phyloP scores from a whole-genome alignment of 257 asterid species.

The Nicotiana obtusifolia region DNA sequence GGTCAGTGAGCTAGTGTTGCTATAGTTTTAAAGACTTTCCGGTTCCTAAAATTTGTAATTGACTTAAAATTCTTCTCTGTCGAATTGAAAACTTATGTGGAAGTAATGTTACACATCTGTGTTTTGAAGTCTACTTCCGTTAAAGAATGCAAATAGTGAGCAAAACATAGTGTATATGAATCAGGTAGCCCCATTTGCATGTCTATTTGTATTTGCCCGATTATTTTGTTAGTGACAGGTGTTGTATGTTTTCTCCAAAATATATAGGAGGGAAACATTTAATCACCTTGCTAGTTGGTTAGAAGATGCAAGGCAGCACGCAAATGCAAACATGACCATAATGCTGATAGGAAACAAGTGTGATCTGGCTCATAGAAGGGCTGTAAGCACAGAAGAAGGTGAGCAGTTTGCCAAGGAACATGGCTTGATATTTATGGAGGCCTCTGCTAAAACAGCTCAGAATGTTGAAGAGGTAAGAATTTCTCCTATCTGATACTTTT shows the following conservation, averaged over 20 bases:
- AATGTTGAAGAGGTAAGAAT: constrained; percentile 25
- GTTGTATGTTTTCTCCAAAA: not conserved
- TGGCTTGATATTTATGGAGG: constrained; percentile 47
- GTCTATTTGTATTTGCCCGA: not conserved
- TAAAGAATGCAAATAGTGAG: not conserved
- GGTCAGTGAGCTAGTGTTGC: not conserved
- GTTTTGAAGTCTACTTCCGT: not conserved
- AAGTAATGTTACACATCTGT: not conserved
- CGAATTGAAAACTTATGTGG: not conserved
- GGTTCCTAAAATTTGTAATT: not conserved
- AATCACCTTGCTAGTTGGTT: constrained; percentile 31
- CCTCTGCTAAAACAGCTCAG: constrained; percentile 26
- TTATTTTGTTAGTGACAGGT: not conserved
- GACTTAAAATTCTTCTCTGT: not conserved
- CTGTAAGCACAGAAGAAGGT: constrained; percentile 83
- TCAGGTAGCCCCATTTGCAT: not conserved
- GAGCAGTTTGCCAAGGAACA: constrained; percentile 71
- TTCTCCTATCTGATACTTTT: not conserved
- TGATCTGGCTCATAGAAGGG: constrained; percentile 75
- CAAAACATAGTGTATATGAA: not conserved
- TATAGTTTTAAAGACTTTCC: not conserved
- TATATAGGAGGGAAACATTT: constrained; percentile 24
- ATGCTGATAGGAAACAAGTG: constrained; percentile 77
- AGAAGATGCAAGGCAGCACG: constrained; percentile 68
- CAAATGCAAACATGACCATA: constrained; percentile 61